Percentiles rank a stretch among this genome's conserved stretches.
Evolutionary conservation across 169 alveolate species (phyloP).

Genomic region (Plasmodium vivax): DNA sequence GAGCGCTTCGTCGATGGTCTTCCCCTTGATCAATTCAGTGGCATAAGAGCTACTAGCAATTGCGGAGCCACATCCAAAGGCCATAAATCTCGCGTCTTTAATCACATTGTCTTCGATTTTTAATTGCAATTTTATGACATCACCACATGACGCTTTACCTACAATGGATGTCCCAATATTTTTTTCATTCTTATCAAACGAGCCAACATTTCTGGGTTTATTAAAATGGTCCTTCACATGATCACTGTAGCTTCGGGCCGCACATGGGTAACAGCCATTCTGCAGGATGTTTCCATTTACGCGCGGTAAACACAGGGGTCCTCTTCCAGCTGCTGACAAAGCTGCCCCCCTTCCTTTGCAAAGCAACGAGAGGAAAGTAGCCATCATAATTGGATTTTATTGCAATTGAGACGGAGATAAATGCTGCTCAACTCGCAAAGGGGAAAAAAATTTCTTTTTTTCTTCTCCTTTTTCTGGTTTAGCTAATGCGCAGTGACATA

Average conservation of each 20-base stretch:
- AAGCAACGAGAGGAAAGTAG: conserved; percentile 7
- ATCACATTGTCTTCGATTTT: conserved; percentile 94
- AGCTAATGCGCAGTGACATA: background rate
- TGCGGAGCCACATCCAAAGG: conserved; percentile 99
- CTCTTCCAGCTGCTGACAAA: background rate
- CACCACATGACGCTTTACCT: conserved; percentile 99
- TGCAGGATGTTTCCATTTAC: conserved; percentile 19
- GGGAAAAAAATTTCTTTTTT: background rate
- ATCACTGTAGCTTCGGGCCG: conserved; percentile 83
- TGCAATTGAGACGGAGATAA: background rate
- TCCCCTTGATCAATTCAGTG: conserved; percentile 97
- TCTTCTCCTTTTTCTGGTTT: background rate
- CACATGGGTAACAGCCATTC: background rate
- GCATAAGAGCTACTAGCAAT: conserved; percentile 98
- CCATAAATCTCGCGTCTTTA: conserved; percentile 95
- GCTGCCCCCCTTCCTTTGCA: conserved; percentile 10
- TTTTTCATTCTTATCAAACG: conserved; percentile 85
- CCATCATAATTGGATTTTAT: background rate
- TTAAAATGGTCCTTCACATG: conserved; percentile 94
- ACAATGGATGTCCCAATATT: conserved; percentile 96
- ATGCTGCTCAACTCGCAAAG: background rate
- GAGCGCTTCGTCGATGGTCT: conserved; percentile 94
- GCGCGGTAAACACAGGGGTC: background rate
- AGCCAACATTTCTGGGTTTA: conserved; percentile 94
- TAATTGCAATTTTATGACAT: conserved; percentile 97